Base-by-base conservation (phyloP, 2,329 filamentous ascomycete species). In the Hypoxylon sp. region DNA sequence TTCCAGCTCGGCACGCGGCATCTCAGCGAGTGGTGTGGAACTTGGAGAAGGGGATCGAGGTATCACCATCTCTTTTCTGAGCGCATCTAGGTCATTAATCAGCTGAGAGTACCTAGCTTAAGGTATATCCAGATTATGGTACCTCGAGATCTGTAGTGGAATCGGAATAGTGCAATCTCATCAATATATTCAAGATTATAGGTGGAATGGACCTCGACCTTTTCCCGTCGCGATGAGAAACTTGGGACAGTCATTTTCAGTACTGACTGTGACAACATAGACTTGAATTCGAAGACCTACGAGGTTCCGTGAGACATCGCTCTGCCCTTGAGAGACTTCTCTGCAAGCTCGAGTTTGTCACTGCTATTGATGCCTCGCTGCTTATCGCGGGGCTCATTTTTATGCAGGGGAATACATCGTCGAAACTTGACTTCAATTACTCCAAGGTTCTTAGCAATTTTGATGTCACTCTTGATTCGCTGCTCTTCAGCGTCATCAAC, bases 101-200 rank as follows among this genome's bases (percentile, higher is more conserved):
- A 46, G 20, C 13, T 47, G 20, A 54, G 8, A 54, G 17, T 47
- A n/a, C 44, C 4, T 47, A 4, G 13, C 5, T 28, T 11, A 24
- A 30, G 17, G 22, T 10, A 30, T 15, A 1, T 34, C 32, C 24
- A 10, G 34, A 34, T 13, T 49, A n/a, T n/a, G 46, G 10, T 59
- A 72, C 72, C 75, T 70, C 59, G 70, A 0, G 76, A 78, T 44
- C 73, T 70, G 34, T 79, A 79, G 19, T 75, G 64, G 55, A 79
- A 74, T 13, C 50, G 62, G 39, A 76, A 77, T 1, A 70, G 59
- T 2, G 71, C 74, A 11, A 76, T 64, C 0, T 54, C 50, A 1
- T 53, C 37, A 1, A 66, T 60, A 8, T 57, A 63, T 10, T 26
- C 39, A n/a, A 72, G 24, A 8, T 43, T 6, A 6, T 28, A 10